A percentile compares a stretch with the other conserved stretches of the same genome.
Conservation (phyloP, 1,284 basidiomycete genomes). For the Papiliotrema flavescens region DNA sequence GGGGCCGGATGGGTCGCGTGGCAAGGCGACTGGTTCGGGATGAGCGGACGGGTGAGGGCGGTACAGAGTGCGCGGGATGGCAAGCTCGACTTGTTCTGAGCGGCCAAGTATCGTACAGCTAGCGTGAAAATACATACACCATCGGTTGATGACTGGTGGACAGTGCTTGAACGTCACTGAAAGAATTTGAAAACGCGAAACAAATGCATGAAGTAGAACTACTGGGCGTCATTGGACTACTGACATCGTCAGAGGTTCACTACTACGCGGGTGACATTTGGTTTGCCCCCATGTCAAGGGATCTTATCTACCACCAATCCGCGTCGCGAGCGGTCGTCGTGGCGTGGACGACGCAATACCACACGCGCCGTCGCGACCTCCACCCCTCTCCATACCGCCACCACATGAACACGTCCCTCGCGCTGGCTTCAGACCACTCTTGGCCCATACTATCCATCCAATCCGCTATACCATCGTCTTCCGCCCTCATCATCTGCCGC, state of each 20-base stretch:
- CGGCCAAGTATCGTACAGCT: too few species aligned
- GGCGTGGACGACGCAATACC: constrained; percentile 21
- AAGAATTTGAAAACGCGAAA: too few species aligned
- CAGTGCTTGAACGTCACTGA: too few species aligned
- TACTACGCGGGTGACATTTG: too few species aligned
- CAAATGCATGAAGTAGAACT: too few species aligned
- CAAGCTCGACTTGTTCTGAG: constrained; percentile 30
- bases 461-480: too few species aligned
- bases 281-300: too few species aligned
- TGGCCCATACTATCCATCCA: not conserved
- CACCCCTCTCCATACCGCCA: constrained; percentile 18
- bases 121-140: too few species aligned
- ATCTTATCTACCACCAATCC: constrained; percentile 29
- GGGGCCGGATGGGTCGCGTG: constrained; percentile 63
- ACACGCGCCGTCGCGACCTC: constrained; percentile 22
- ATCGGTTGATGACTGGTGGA: too few species aligned
- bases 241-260: too few species aligned
- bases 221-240: too few species aligned
- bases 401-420: constrained; percentile 21
- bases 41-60: constrained; percentile 35
- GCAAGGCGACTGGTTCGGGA: constrained; percentile 47
- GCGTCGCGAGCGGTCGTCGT: constrained; percentile 24
- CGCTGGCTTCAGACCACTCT: not conserved
- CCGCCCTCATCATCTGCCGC: too few species aligned
- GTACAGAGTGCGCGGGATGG: constrained; percentile 21